These are phyloP conservation scores for Russula virescens DNA, from an alignment of 768 basidiomycete species.

Conservation along the genomic window DNA sequence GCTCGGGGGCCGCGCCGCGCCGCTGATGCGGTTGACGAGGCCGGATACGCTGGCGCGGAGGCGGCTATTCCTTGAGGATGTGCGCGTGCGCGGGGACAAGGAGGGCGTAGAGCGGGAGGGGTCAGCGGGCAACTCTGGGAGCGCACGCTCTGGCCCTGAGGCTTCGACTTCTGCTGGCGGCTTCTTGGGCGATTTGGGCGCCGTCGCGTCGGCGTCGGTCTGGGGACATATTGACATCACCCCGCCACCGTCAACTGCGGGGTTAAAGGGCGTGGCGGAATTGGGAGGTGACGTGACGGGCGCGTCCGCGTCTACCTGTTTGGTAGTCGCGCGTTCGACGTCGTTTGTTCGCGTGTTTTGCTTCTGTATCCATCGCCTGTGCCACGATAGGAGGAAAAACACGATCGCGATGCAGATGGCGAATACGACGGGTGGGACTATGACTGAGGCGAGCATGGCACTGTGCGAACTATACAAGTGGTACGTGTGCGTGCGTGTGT, in stretches of 20 bases:
- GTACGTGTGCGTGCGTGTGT: too few species aligned
- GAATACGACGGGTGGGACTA: not conserved
- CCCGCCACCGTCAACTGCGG: too few species aligned
- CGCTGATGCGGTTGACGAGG: not conserved
- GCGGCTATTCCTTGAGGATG: not conserved
- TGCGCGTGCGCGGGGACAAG: not conserved
- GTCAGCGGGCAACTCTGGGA: too few species aligned
- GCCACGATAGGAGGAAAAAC: constrained; percentile 1
- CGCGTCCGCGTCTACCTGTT: too few species aligned
- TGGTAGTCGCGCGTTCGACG: not conserved
- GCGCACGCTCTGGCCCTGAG: too few species aligned
- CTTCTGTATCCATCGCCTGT: not conserved
- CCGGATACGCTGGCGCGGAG: not conserved
- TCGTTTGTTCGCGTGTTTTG: not conserved
- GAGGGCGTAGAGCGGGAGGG: not conserved
- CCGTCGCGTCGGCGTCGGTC: too few species aligned
- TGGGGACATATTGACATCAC: too few species aligned
- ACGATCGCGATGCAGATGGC: not conserved
- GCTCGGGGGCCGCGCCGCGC: not conserved
- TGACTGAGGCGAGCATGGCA: not conserved
- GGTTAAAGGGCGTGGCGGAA: not conserved
- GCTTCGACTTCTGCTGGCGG: too few species aligned
- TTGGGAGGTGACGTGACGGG: not conserved
- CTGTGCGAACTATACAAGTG: not conserved
- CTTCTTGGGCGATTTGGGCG: too few species aligned